phyloP scores from a whole-genome alignment of 495 filamentous ascomycete genomes.

The Hyaloscypha variabilis region DNA sequence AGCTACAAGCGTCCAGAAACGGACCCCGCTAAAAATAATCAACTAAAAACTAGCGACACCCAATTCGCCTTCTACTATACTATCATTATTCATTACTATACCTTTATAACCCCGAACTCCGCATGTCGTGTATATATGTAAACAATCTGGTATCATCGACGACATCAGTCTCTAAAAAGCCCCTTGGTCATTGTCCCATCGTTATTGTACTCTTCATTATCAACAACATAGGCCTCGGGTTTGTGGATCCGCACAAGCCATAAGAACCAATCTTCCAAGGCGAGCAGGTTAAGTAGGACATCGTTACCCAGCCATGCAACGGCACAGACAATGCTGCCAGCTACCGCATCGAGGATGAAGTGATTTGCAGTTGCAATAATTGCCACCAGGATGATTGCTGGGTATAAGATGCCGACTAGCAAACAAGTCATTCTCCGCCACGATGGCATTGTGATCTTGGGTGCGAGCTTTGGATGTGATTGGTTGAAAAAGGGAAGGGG shows the following conservation, averaged over 20 bases:
- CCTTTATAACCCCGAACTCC: too few species aligned
- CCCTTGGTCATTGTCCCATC: too few species aligned
- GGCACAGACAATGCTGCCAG: conserved; percentile 60
- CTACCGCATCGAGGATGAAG: conserved; percentile 71
- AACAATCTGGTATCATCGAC: too few species aligned
- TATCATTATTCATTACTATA: too few species aligned
- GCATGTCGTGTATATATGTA: too few species aligned
- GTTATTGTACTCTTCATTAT: conserved; percentile 7
- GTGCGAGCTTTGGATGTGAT: conserved; percentile 13
- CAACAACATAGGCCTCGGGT: conserved; percentile 38
- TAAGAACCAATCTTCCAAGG: conserved; percentile 67
- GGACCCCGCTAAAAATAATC: too few species aligned
- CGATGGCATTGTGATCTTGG: conserved; percentile 23
- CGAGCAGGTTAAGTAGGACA: conserved; percentile 60
- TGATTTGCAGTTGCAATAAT: conserved; percentile 78
- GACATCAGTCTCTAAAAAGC: too few species aligned
- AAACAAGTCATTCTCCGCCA: conserved; percentile 50
- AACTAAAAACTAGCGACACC: too few species aligned
- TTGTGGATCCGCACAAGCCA: conserved; percentile 65
- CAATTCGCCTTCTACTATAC: too few species aligned
- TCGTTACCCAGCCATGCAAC: conserved; percentile 62
- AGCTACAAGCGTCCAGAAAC: too few species aligned
- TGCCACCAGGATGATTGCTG: conserved; percentile 62
- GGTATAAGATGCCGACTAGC: conserved; percentile 62
- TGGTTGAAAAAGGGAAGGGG: conserved; percentile 24